Conservation (phyloP, 2,329 filamentous ascomycete genomes). For the Epicoccum sorghinum region DNA sequence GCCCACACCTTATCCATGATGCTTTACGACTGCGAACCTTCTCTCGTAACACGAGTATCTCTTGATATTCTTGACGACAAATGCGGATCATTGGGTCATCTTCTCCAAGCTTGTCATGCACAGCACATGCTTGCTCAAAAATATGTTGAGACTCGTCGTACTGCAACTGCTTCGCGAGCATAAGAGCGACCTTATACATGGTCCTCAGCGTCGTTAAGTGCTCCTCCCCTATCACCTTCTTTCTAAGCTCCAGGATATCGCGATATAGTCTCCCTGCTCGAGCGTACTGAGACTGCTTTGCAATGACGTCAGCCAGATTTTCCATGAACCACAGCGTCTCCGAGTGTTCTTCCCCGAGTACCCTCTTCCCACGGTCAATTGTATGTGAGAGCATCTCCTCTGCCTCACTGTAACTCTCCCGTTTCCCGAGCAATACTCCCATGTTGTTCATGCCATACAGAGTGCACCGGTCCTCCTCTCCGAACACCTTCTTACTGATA, state of each 20-base stretch:
- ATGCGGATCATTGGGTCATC: too few species aligned
- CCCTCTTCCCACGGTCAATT: constrained; percentile 7
- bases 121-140: not conserved
- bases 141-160: not conserved
- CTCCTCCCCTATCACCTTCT: constrained; percentile 6
- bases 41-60: too few species aligned
- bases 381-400: constrained; percentile 9
- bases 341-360: constrained; percentile 14
- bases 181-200: not conserved
- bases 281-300: not conserved
- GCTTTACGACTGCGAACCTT: too few species aligned
- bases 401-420: not conserved
- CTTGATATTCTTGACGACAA: too few species aligned
- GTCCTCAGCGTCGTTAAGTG: not conserved
- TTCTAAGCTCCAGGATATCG: not conserved
- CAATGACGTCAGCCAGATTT: constrained; percentile 1
- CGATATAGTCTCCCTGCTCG: not conserved
- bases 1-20: too few species aligned
- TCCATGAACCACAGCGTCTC: constrained; percentile 16
- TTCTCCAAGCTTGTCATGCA: not conserved
- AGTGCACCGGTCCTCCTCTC: not conserved
- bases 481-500: too few species aligned
- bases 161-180: not conserved
- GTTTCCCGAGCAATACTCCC: not conserved
- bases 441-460: not conserved